Conservation (phyloP, 2,329 filamentous ascomycete species). For the Aspergillus tanneri region DNA sequence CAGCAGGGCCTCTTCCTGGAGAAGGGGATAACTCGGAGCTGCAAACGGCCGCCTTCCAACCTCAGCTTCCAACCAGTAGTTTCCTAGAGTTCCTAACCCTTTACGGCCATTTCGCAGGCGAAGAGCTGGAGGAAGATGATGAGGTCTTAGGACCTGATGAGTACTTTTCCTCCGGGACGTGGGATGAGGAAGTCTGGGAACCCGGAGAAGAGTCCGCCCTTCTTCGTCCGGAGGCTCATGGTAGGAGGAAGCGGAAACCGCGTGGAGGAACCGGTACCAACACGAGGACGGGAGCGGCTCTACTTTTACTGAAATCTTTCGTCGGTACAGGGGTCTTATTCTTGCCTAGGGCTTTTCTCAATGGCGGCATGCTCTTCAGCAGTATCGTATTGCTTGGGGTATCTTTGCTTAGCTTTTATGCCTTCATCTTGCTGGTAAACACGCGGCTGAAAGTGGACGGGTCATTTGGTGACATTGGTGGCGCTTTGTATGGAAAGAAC, state of each 20-base stretch:
- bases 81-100: slow-evolving; percentile 95
- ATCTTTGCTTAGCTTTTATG: slow-evolving; percentile 88
- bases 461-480: slow-evolving; percentile 98
- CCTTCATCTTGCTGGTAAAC: slow-evolving; percentile 88
- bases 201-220: slow-evolving; percentile 87
- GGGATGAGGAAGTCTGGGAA: slow-evolving; percentile 64
- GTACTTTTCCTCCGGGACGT: slow-evolving; percentile 80
- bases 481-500: slow-evolving; percentile 83
- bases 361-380: slow-evolving; percentile 96
- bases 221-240: slow-evolving; percentile 67
- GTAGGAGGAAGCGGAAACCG: slow-evolving; percentile 70
- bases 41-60: slow-evolving; percentile 43
- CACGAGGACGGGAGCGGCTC: slow-evolving; percentile 72
- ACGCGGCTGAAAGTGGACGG: slow-evolving; percentile 81
- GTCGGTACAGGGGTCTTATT: slow-evolving; percentile 96
- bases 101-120: slow-evolving; percentile 96
- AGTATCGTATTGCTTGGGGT: slow-evolving; percentile 85
- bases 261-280: slow-evolving; percentile 73
- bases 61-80: slow-evolving; percentile 77
- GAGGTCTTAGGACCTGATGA: slow-evolving; percentile 83
- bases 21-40: slow-evolving; percentile 39
- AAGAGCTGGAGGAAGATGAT: slow-evolving; percentile 94
- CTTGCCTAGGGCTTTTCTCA: slow-evolving; percentile 86
- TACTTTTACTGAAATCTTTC: slow-evolving; percentile 93
- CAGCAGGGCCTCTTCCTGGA: slow-evolving; percentile 60